Conservation (phyloP, 2,329 filamentous ascomycete species). For the Pyrenochaeta sp. region DNA sequence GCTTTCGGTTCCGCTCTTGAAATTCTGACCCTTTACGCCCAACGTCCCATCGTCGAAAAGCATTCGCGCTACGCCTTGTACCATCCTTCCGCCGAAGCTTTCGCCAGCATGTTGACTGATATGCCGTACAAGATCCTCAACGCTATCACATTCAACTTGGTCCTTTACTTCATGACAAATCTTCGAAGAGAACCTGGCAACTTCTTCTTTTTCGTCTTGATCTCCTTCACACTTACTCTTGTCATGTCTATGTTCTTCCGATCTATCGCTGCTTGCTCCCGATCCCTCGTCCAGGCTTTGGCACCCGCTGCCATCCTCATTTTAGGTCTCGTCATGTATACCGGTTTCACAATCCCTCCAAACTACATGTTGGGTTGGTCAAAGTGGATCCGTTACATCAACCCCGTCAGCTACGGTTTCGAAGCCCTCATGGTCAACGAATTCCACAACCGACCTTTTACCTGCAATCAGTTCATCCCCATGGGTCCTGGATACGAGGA, state of each 20-base stretch:
- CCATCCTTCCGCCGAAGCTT: slow-evolving; percentile 87
- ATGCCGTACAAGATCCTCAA: slow-evolving; percentile 84
- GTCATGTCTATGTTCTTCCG: slow-evolving; percentile 89
- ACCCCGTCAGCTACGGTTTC: slow-evolving; percentile 81
- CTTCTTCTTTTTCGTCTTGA: slow-evolving; percentile 86
- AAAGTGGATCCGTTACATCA: slow-evolving; percentile 82
- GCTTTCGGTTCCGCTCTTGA: slow-evolving; percentile 82
- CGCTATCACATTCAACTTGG: slow-evolving; percentile 76
- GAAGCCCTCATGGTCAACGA: slow-evolving; percentile 85
- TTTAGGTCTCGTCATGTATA: slow-evolving; percentile 70
- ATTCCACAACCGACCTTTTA: slow-evolving; percentile 71
- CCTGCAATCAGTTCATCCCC: slow-evolving; percentile 56
- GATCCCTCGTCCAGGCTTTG: slow-evolving; percentile 67
- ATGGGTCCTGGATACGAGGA: slow-evolving; percentile 48
- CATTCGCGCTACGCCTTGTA: slow-evolving; percentile 87
- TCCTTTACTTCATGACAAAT: slow-evolving; percentile 87
- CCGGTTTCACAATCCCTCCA: slow-evolving; percentile 67
- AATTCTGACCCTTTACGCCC: slow-evolving; percentile 85
- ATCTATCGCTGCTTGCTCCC: slow-evolving; percentile 77
- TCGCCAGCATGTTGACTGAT: slow-evolving; percentile 85
- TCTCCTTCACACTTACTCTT: slow-evolving; percentile 75
- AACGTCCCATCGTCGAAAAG: slow-evolving; percentile 92
- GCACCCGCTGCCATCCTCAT: slow-evolving; percentile 66
- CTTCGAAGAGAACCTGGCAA: slow-evolving; percentile 74
- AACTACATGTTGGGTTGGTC: slow-evolving; percentile 80